phyloP scores from a whole-genome alignment of 352 stramenopile species.

The Phytophthora citricola region DNA sequence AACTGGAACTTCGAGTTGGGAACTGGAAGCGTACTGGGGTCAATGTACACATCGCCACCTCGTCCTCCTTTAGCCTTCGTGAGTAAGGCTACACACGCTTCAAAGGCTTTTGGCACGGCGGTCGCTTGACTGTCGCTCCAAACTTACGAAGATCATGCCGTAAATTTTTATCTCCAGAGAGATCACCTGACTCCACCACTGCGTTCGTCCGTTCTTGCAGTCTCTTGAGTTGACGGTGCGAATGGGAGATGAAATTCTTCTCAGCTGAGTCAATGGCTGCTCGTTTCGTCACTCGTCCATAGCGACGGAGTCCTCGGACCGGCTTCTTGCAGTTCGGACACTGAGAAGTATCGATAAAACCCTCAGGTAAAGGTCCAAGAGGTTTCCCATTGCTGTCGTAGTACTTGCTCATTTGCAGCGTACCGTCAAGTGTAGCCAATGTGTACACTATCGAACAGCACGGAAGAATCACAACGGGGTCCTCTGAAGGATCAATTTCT shows the following conservation, averaged over 20 bases:
- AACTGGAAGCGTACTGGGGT: slow-evolving; percentile 29
- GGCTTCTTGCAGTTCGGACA: slow-evolving; percentile 57
- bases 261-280: slow-evolving; percentile 48
- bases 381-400: slow-evolving; percentile 39
- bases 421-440: slow-evolving; percentile 76
- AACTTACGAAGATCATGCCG: slow-evolving; percentile 32
- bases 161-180: slow-evolving; percentile 25
- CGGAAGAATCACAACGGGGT: slow-evolving; percentile 70
- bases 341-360: slow-evolving; percentile 38
- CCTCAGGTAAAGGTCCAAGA: slow-evolving; percentile 27
- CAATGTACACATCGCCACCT: slow-evolving; percentile 32
- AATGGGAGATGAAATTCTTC: slow-evolving; percentile 54
- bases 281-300: slow-evolving; percentile 52
- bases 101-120: slow-evolving; percentile 40
- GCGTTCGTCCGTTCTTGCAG: slow-evolving; percentile 37
- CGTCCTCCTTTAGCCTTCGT: slow-evolving; percentile 29
- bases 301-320: slow-evolving; percentile 51
- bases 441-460: slow-evolving; percentile 79
- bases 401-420: slow-evolving; percentile 43
- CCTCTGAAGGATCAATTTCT: slow-evolving; percentile 65
- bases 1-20: slow-evolving; percentile 43
- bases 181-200: slow-evolving; percentile 16
- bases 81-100: slow-evolving; percentile 42
- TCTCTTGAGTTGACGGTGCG: slow-evolving; percentile 21
- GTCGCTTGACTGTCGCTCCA: slow-evolving; percentile 25